Evolutionary conservation across 176 grass and related monocot genomes (phyloP), one percentile per base, ranked within the genome.

Genomic region (Dendrocalamus sinicus): DNA sequence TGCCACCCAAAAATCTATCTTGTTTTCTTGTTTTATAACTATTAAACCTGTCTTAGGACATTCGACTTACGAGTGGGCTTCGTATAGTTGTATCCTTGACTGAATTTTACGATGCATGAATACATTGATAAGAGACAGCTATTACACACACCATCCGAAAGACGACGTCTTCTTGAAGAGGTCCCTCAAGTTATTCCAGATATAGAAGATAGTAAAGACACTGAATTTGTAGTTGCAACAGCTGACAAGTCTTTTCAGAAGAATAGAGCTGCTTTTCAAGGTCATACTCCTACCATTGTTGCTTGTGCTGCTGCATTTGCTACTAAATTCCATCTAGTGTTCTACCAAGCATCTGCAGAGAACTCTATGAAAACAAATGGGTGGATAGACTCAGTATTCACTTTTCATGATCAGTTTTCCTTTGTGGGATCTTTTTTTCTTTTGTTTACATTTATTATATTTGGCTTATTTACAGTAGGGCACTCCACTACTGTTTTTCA

Each of bases 181-280:
- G 84, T 91, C 51, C 96, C 93, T 64, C 77, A 8, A 86, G 85
- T 94, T 83, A 82, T 98, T 87, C 86, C 90, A 74, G 92, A 96
- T 84, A 79, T 59, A 28, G 79, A 93, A 90, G 77, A 89, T 73
- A 84, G 71, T 24, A 53, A 94, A 83, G 81, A 85, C 9, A 70
- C 54, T 26, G 13, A 80, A 83, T 44, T 67, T 61, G 41, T 74
- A 71, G 67, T 85, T 82, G 64, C 71, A 22, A 61, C 80, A 89
- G 30, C 76, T 15, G 85, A 57, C 39, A 78, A 76, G 51, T 72
- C 89, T 76, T 65, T 44, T 79, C 53, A 92, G 75, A 88, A 65
- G 48, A 87, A 68, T 87, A 79, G 46, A 73, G 20, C 71, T 75
- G n/a, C 46, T 73, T 82, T 67, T 58, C 48, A 75, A 85, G 82